Conservation (phyloP, 2,329 filamentous ascomycete species). For the Fusarium gaditjirri region DNA sequence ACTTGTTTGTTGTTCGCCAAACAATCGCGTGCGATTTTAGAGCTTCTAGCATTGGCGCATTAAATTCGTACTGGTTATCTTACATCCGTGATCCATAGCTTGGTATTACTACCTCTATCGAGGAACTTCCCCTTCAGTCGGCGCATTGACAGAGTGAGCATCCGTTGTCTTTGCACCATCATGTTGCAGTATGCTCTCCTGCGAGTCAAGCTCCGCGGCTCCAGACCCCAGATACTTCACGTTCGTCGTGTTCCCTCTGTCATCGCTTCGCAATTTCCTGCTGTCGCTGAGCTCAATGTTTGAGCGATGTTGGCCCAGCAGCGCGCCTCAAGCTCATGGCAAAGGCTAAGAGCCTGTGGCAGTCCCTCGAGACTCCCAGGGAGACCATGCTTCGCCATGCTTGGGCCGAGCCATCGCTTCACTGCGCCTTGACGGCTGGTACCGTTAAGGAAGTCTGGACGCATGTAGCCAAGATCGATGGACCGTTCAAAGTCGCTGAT, state of each 20-base stretch:
- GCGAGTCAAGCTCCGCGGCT: slow-evolving; percentile 18
- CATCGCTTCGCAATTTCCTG: background rate
- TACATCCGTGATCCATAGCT: rapidly evolving
- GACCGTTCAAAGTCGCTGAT: slow-evolving; percentile 47
- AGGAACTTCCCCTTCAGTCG: background rate
- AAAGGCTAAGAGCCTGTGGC: slow-evolving; percentile 48
- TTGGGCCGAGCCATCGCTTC: slow-evolving; percentile 53
- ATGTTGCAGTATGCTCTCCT: slow-evolving; percentile 21
- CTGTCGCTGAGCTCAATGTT: slow-evolving; percentile 21
- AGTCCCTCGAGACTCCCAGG: slow-evolving; percentile 57
- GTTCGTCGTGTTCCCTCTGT: background rate
- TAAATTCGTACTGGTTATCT: background rate
- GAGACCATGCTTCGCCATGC: slow-evolving; percentile 60
- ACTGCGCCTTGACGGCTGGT: slow-evolving; percentile 46
- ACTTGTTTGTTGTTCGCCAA: background rate
- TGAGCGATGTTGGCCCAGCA: slow-evolving; percentile 11
- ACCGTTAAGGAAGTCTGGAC: slow-evolving; percentile 52
- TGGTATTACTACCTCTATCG: rapidly evolving
- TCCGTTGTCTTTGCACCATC: background rate
- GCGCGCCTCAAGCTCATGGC: slow-evolving; percentile 47
- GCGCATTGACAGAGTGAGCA: background rate
- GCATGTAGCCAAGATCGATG: slow-evolving; percentile 46
- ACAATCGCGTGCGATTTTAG: rapidly evolving
- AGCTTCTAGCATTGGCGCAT: background rate
- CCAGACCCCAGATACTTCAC: slow-evolving; percentile 11